These are phyloP conservation scores for Plasmodium fragile DNA, from an alignment of 169 alveolate species.

Conservation along the genomic window DNA sequence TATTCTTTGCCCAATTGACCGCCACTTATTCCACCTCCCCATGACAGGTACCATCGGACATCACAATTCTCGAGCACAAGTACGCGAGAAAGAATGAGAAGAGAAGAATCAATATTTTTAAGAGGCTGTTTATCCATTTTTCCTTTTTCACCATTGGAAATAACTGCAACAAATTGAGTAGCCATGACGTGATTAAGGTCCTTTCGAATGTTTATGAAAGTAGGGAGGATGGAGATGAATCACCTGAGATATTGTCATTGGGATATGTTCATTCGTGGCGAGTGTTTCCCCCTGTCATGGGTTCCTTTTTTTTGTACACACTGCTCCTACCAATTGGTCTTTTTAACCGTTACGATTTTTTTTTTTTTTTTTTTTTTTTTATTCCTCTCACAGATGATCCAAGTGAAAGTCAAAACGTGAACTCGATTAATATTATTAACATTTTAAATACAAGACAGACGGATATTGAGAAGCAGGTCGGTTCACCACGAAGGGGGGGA, in stretches of 20 bases:
- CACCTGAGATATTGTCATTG: too few species aligned
- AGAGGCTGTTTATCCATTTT: slow-evolving; percentile 38
- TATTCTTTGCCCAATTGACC: background rate
- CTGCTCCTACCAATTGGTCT: background rate
- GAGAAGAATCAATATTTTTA: slow-evolving; percentile 23
- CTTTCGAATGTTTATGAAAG: slow-evolving; percentile 70
- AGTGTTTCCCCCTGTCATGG: background rate
- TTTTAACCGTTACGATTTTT: background rate
- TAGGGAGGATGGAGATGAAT: background rate
- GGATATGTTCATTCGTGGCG: background rate
- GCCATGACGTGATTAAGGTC: slow-evolving; percentile 34
- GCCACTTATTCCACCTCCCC: background rate
- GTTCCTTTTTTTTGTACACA: background rate
- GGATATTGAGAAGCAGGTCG: slow-evolving; percentile 61
- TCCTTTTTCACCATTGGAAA: slow-evolving; percentile 67
- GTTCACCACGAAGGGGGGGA: background rate
- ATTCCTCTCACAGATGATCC: background rate
- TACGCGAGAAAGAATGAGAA: slow-evolving; percentile 48
- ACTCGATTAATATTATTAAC: slow-evolving; percentile 14
- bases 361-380: background rate
- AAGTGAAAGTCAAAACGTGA: slow-evolving; percentile 10
- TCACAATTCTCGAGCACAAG: slow-evolving; percentile 49
- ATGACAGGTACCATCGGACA: slow-evolving; percentile 63
- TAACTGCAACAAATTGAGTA: slow-evolving; percentile 37
- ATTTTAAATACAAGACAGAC: slow-evolving; percentile 55